phyloP scores from a whole-genome alignment of 2,329 filamentous ascomycete species.

The Scedosporium aurantiacum region DNA sequence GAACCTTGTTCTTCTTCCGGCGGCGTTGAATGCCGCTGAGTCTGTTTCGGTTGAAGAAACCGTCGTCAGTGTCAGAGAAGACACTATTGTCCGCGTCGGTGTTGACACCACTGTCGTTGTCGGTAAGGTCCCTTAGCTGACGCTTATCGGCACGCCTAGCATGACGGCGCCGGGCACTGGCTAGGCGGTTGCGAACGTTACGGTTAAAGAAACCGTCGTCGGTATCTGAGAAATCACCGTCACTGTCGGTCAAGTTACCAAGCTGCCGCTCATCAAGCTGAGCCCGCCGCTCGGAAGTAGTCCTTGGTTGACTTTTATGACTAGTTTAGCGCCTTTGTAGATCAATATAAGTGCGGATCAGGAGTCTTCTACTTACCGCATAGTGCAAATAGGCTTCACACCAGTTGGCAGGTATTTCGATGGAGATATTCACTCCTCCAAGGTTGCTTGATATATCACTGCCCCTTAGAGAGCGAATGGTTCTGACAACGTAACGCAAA shows the following conservation, averaged over 20 bases:
- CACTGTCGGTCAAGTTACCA: neutral
- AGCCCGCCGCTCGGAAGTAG: neutral
- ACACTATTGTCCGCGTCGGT: neutral
- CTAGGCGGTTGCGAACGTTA: too few species aligned
- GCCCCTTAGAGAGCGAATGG: neutral
- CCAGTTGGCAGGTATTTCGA: neutral
- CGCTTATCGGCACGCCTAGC: too few species aligned
- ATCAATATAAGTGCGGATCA: neutral
- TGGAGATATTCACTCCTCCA: too few species aligned
- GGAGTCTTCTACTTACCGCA: constrained; percentile 1
- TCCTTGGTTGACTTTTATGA: neutral
- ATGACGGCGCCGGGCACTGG: too few species aligned
- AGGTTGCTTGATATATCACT: neutral
- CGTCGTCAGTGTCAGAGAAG: neutral
- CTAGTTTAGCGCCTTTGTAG: neutral
- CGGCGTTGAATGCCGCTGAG: neutral
- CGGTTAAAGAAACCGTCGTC: neutral
- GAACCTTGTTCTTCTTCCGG: neutral
- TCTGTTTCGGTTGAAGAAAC: neutral
- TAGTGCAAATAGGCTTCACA: neutral
- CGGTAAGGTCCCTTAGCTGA: neutral
- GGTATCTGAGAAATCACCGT: neutral
- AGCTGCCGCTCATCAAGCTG: neutral
- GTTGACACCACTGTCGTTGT: neutral
- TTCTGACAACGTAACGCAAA: neutral